Evolutionary conservation across 2,329 filamentous ascomycete species (phyloP), one percentile per base, ranked within the genome.

Genomic region (Alternaria sp.): DNA sequence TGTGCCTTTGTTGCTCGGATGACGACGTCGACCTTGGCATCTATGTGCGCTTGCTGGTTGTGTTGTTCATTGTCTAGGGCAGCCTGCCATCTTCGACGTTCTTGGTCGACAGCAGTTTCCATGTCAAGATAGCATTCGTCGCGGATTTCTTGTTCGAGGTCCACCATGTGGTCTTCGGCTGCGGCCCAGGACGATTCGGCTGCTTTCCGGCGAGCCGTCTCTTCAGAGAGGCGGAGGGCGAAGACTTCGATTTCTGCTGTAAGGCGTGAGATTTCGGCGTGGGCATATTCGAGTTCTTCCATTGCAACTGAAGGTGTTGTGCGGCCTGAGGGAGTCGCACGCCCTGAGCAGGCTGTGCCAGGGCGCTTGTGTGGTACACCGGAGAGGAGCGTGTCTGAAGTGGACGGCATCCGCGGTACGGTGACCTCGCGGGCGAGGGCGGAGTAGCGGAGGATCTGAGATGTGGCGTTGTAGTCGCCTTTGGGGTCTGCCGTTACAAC

Each of bases 391-490:
- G 89, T 90, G 40, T 88, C 88, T 0, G 90, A 91, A 50, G 94
- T 88, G 46, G 91, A 95, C 0, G 93, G 93, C 7, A 96, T 87
- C 5, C 94, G 89, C 5, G 93, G 93, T 1, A 97, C 92, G 0
- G 94, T 96, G 10, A 98, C 91, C 79, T 98, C 94, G 21, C 93
- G 88, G 0, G 95, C 95, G 4, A 99, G 84, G 0, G 95, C 94
- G 23, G 92, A 95, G 79, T 99, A 99, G 17, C 94, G 89, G 1
- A 99, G 83, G 61, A 99, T 98, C 73, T 98, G 95, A 5, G 92
- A 96, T 0, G 95, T 99, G 11, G 95, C 93, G 73, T 98, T 98
- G 81, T 93, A 97, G 77, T 99, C 95, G 36, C 95, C 94, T 11
- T 91, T 80, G 0, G 95, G 92, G 71, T 99, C 94, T 3, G 94